These are phyloP conservation scores for Globisporangium spiculum DNA, from an alignment of 352 stramenopile genomes.

Conservation along the genomic window DNA sequence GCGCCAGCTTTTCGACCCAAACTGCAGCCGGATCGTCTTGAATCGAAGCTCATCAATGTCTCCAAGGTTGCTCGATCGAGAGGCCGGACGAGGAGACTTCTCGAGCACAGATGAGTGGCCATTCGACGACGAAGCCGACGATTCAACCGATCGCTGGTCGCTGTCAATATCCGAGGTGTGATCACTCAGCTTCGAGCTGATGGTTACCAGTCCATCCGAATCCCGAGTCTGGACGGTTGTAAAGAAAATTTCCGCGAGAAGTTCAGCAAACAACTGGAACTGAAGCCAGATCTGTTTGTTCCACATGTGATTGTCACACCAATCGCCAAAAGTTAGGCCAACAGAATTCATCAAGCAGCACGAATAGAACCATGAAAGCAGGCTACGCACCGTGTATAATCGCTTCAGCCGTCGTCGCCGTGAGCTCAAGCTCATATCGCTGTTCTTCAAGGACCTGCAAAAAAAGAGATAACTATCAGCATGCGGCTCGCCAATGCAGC, in stretches of 20 bases:
- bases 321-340: neutral
- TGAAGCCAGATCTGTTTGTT: constrained; percentile 65
- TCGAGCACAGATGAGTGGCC: neutral
- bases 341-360: neutral
- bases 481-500: neutral
- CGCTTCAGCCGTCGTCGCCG: constrained; percentile 50
- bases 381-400: constrained; percentile 49
- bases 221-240: constrained; percentile 43
- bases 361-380: neutral
- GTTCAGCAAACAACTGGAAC: constrained; percentile 69
- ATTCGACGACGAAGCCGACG: constrained; percentile 28
- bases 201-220: neutral
- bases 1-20: constrained; percentile 62
- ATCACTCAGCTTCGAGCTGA: constrained; percentile 20
- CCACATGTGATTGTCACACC: neutral
- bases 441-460: constrained; percentile 37
- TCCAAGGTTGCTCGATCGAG: constrained; percentile 14
- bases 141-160: constrained; percentile 24
- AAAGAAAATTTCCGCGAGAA: constrained; percentile 68
- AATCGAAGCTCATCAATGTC: constrained; percentile 61
- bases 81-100: neutral
- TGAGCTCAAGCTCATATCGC: constrained; percentile 29
- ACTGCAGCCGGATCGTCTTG: constrained; percentile 58
- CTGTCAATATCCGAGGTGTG: constrained; percentile 22
- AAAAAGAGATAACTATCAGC: neutral